Evolutionary conservation across 2,329 filamentous ascomycete species (phyloP).

Genomic region (Exophiala alcalophila): DNA sequence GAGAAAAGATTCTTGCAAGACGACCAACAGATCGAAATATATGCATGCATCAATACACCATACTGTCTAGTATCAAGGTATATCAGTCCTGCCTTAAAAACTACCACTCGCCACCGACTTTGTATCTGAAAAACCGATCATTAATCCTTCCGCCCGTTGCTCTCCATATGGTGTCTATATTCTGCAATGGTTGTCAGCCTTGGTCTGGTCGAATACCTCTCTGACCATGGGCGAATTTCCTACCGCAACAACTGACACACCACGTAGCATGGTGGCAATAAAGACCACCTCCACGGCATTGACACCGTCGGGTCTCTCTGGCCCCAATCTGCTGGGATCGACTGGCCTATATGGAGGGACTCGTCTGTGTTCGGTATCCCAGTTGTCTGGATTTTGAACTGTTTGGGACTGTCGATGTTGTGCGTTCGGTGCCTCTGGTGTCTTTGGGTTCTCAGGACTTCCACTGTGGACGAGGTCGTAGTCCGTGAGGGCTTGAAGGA

Average conservation of each 20-base stretch:
- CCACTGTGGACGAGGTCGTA: conserved; percentile 24
- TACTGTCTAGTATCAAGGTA: too few species aligned
- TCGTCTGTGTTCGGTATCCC: conserved; percentile 49
- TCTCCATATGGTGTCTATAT: conserved; percentile 1
- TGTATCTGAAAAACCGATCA: background rate
- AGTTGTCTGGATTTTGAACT: conserved; percentile 38
- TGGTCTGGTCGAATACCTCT: background rate
- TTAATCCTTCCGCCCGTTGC: conserved; percentile 4
- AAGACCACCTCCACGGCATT: conserved; percentile 9
- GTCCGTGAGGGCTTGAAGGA: conserved; percentile 15
- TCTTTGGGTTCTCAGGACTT: conserved; percentile 5
- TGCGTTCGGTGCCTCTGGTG: conserved; percentile 1
- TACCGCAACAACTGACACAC: conserved; percentile 3
- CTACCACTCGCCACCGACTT: background rate
- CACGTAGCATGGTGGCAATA: conserved; percentile 7
- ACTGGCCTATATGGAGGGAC: conserved; percentile 48
- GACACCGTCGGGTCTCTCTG: conserved; percentile 1
- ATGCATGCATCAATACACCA: too few species aligned
- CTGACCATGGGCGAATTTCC: too few species aligned
- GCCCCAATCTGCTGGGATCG: background rate
- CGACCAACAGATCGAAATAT: too few species aligned
- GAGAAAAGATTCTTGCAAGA: too few species aligned
- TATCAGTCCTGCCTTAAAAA: too few species aligned
- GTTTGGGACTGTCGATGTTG: conserved; percentile 3
- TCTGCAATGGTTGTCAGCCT: conserved; percentile 1